Conservation (phyloP, 2,329 filamentous ascomycete genomes). For the Pezicula carpinea region DNA sequence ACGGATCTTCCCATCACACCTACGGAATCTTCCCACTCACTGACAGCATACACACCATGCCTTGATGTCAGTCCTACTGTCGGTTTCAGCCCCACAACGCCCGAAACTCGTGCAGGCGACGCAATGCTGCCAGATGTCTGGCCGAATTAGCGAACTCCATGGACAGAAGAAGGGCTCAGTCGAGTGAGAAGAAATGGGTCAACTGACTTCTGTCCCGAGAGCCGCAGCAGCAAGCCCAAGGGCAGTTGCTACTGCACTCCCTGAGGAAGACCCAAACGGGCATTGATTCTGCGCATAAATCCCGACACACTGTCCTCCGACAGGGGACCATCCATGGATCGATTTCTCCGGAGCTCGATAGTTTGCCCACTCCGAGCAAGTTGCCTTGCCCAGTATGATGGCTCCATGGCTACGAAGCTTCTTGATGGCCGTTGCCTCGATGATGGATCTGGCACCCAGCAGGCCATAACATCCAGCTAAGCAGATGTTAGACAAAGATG, state of each 20-base stretch:
- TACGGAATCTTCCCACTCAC: slow-evolving; percentile 58
- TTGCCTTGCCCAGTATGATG: slow-evolving; percentile 20
- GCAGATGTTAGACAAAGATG: slow-evolving; percentile 40
- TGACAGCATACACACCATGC: slow-evolving; percentile 59
- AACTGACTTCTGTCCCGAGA: slow-evolving; percentile 51
- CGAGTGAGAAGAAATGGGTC: neutral
- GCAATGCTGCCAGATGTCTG: slow-evolving; percentile 60
- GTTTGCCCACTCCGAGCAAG: slow-evolving; percentile 49
- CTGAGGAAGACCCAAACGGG: slow-evolving; percentile 5
- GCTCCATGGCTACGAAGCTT: slow-evolving; percentile 9
- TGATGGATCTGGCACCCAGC: slow-evolving; percentile 43
- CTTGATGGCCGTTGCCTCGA: slow-evolving; percentile 45
- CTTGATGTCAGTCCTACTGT: slow-evolving; percentile 61
- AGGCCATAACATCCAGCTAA: slow-evolving; percentile 31
- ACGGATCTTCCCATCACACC: slow-evolving; percentile 31
- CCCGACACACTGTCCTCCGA: slow-evolving; percentile 55
- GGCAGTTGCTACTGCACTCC: slow-evolving; percentile 7
- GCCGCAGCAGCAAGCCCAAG: slow-evolving; percentile 7
- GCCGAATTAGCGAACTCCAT: neutral
- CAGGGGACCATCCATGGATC: slow-evolving; percentile 58
- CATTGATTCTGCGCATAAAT: slow-evolving; percentile 40
- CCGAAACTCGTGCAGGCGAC: slow-evolving; percentile 47
- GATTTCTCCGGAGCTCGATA: slow-evolving; percentile 43
- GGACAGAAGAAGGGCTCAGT: slow-evolving; percentile 44
- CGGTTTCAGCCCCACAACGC: slow-evolving; percentile 63